These are phyloP conservation scores for Amaranthus palmeri DNA, from an alignment of 148 eudicot genomes.

Conservation along the genomic window DNA sequence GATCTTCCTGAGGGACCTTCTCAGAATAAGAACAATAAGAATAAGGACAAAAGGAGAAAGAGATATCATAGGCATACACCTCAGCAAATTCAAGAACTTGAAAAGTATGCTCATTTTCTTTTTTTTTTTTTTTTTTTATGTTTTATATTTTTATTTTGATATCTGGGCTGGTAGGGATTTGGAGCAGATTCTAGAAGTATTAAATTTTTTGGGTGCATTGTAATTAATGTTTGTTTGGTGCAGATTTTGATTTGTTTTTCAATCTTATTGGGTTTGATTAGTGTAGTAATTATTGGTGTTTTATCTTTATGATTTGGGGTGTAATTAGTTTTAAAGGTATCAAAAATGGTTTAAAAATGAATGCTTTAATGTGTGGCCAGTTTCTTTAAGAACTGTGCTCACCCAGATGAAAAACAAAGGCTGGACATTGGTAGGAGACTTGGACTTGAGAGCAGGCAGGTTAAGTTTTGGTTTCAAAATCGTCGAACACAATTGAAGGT, in stretches of 20 bases:
- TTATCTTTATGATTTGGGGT: conserved; percentile 2
- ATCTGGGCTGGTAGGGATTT: neutral
- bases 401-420: conserved; percentile 81
- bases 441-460: conserved; percentile 54
- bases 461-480: conserved; percentile 94
- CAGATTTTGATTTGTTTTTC: neutral
- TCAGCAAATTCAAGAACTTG: conserved; percentile 77
- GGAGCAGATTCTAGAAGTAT: neutral
- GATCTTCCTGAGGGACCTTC: conserved; percentile 32
- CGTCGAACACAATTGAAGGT: conserved; percentile 89
- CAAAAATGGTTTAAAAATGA: conserved; percentile 6
- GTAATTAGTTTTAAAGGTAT: neutral
- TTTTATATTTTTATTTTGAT: neutral
- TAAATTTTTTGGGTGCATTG: neutral
- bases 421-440: conserved; percentile 62
- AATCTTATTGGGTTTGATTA: conserved; percentile 14
- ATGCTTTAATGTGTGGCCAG: conserved; percentile 26
- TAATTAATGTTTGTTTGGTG: conserved; percentile 4
- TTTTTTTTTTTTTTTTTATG: neutral
- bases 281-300: conserved; percentile 11
- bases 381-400: conserved; percentile 61
- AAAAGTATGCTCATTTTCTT: conserved; percentile 38
- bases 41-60: conserved; percentile 33
- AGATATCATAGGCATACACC: conserved; percentile 75
- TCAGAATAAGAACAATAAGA: neutral